These are phyloP conservation scores for Nepenthes mirabilis DNA, from an alignment of 148 eudicot genomes.

Conservation along the genomic window DNA sequence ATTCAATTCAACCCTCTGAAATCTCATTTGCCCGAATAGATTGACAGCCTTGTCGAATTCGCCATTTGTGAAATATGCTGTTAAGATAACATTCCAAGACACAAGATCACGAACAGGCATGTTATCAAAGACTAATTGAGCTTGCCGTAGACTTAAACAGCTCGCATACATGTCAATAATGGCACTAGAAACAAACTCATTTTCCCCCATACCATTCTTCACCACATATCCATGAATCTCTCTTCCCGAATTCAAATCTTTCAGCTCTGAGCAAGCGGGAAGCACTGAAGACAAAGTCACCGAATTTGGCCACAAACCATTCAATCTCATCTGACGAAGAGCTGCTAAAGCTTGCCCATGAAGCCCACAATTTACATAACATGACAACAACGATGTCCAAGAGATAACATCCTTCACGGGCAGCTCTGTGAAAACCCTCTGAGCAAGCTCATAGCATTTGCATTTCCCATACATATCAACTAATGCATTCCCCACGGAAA, in stretches of 20 bases:
- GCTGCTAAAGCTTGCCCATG: constrained; percentile 25
- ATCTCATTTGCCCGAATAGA: constrained; percentile 33
- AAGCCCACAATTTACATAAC: constrained; percentile 52
- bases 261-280: constrained; percentile 60
- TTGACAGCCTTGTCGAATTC: constrained; percentile 39
- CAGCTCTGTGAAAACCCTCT: constrained; percentile 31
- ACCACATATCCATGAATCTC: constrained; percentile 59
- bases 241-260: constrained; percentile 38
- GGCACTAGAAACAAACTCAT: constrained; percentile 55
- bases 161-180: constrained; percentile 67
- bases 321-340: constrained; percentile 53
- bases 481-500: constrained; percentile 52
- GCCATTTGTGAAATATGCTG: constrained; percentile 50
- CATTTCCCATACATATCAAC: constrained; percentile 83
- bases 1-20: constrained; percentile 24
- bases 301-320: constrained; percentile 45
- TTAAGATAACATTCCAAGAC: constrained; percentile 56
- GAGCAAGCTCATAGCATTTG: constrained; percentile 33
- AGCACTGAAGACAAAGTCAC: constrained; percentile 56
- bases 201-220: constrained; percentile 39
- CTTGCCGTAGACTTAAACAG: constrained; percentile 44
- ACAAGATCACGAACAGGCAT: constrained; percentile 37
- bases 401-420: constrained; percentile 56
- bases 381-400: constrained; percentile 67
- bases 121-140: constrained; percentile 43